Conservation (phyloP, 179 eudicot species). For the Amaranthus tricolor region DNA sequence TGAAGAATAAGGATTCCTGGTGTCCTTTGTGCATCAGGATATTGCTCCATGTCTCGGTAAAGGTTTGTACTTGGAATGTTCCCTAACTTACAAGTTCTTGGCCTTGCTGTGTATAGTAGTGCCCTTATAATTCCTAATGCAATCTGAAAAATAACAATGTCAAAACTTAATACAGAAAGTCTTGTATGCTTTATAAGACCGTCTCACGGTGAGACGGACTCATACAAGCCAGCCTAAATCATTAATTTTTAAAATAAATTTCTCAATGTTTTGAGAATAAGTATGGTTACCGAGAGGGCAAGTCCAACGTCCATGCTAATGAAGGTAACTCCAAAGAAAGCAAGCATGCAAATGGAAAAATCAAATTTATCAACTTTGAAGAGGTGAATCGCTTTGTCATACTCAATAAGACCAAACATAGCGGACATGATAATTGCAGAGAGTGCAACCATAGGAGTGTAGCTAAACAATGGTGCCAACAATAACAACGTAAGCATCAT, state of each 20-base stretch:
- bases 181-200: too few relatives aligned
- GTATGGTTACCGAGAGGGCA: constrained; percentile 60
- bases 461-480: constrained; percentile 79
- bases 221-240: too few relatives aligned
- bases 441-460: constrained; percentile 86
- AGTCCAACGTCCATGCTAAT: constrained; percentile 90
- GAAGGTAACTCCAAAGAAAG: constrained; percentile 79
- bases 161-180: background rate
- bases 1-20: constrained; percentile 63
- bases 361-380: constrained; percentile 85
- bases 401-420: constrained; percentile 76
- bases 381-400: constrained; percentile 51
- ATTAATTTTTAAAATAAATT: background rate
- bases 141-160: constrained; percentile 35
- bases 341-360: constrained; percentile 70
- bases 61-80: constrained; percentile 47
- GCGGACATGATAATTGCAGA: constrained; percentile 95
- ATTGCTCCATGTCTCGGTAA: constrained; percentile 71
- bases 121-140: constrained; percentile 65
- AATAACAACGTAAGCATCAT: constrained; percentile 69
- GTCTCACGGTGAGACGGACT: too few relatives aligned
- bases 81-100: constrained; percentile 68
- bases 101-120: constrained; percentile 76
- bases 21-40: constrained; percentile 47
- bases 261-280: background rate